Evolutionary conservation across 2,329 filamentous ascomycete species (phyloP), one percentile per base, ranked within the genome.

Genomic region (Penicillium sp.): DNA sequence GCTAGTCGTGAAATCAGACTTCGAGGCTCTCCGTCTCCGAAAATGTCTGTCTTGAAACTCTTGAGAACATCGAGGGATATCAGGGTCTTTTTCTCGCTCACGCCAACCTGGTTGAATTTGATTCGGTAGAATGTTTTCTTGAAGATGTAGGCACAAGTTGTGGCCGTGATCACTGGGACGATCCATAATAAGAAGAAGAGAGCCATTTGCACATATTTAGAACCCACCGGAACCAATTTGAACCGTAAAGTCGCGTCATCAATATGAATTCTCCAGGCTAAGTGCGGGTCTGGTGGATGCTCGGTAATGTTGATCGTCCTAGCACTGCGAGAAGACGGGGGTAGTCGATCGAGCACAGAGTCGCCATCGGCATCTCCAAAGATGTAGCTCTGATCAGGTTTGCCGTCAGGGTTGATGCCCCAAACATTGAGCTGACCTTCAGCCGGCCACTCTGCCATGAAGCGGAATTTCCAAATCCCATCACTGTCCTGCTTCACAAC

Each of bases 401-500:
- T 76, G 22, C 86, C 85, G 71, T 88, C 82, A 0, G 83, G 82
- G 67, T 89, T 87, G 71, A 89, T 85, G 55, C 87, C 87, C 87
- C 87, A 89, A 5, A 87, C 80, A 65, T 89, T 89, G 60, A 89
- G 75, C 68, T 89, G 86, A 58, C 86, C 82, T 52, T 82, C 76
- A 2, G 83, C 82, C 6, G 87, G 87, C 83, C 85, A 89, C 69
- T 89, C 87, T 3, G 82, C 79, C 81, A 88, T 83, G 61, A 88
- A 85, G 63, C 85, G 80, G 66, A 84, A 85, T 22, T 79, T 76
- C 87, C 87, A 89, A 3, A 76, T 74, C 16, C 80, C 79, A 55
- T 85, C 79, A 22, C 75, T 74, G 33, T 80, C 76, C 48, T 84
- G 79, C 22, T 77, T 70, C 76, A 89, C 83, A 6, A 75, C 64